Percentiles rank a stretch among this genome's conserved stretches.
These are phyloP conservation scores for Cryptomeria japonica DNA, from an alignment of 75 land plant genomes.

Conservation along the genomic window DNA sequence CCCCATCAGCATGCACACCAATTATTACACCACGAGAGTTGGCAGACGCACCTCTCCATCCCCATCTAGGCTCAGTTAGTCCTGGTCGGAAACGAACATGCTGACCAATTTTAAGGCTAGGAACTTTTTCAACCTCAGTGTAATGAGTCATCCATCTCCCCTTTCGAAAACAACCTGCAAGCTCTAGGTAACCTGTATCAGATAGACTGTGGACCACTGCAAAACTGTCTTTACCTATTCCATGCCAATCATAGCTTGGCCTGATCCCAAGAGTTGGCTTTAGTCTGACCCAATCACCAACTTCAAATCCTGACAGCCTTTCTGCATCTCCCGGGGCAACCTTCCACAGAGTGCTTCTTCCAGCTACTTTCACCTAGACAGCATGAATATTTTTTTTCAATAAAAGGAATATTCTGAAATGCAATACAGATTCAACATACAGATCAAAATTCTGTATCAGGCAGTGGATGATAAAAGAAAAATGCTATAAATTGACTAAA, in stretches of 20 bases:
- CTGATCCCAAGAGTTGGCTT: constrained; percentile 68
- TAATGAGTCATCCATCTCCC: constrained; percentile 79
- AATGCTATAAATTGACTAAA: not conserved
- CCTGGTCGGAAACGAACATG: constrained; percentile 79
- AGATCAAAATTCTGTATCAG: not conserved
- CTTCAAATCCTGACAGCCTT: constrained; percentile 84
- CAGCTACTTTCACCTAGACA: constrained; percentile 75
- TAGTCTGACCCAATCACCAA: constrained; percentile 95
- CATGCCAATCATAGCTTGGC: constrained; percentile 93
- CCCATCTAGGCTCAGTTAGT: constrained; percentile 85
- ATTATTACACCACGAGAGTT: constrained; percentile 70
- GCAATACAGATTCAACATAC: not conserved
- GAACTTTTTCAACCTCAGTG: constrained; percentile 85
- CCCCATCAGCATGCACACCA: constrained; percentile 90
- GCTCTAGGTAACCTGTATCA: constrained; percentile 78
- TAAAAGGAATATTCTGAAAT: not conserved
- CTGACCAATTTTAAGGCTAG: constrained; percentile 70
- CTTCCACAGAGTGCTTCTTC: constrained; percentile 72
- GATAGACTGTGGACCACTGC: constrained; percentile 89
- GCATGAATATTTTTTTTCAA: not conserved
- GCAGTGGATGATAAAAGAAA: not conserved
- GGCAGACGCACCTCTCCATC: constrained; percentile 79
- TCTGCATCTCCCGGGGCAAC: constrained; percentile 95
- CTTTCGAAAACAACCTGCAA: constrained; percentile 85
- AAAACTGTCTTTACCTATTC: constrained; percentile 73